phyloP scores from a whole-genome alignment of 2,329 filamentous ascomycete genomes.

The Falciphora oryzae region DNA sequence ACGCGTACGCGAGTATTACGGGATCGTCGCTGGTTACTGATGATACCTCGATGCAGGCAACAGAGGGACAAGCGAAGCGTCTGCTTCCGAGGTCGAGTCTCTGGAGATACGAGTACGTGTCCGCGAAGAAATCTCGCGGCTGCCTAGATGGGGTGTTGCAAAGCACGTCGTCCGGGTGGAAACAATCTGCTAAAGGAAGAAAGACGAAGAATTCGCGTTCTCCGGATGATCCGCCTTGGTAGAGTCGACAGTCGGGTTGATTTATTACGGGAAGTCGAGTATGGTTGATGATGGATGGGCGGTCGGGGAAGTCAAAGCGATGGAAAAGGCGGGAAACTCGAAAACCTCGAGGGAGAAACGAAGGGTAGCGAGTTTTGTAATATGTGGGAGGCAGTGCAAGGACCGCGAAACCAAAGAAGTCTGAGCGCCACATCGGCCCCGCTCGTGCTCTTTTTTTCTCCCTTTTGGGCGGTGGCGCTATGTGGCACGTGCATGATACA shows the following conservation, averaged over 20 bases:
- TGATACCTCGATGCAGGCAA: neutral
- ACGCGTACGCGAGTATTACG: constrained; percentile 1
- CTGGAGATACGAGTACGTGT: neutral
- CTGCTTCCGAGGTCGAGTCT: neutral
- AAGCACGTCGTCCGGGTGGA: neutral
- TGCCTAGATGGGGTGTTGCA: neutral
- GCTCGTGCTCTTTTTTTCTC: neutral
- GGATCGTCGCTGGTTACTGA: neutral
- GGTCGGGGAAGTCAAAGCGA: neutral
- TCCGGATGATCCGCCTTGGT: neutral
- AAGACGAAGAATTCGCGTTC: neutral
- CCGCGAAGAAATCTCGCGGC: neutral
- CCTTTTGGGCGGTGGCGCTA: neutral
- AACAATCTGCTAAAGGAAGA: neutral
- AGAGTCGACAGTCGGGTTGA: neutral
- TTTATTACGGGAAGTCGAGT: neutral
- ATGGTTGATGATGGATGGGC: neutral
- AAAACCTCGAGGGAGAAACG: neutral
- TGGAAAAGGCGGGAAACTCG: neutral
- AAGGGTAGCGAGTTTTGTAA: neutral
- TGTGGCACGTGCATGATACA: neutral
- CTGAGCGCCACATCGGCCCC: neutral
- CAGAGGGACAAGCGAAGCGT: neutral
- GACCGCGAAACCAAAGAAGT: neutral
- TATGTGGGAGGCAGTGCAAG: neutral